Evolutionary conservation across 2,329 filamentous ascomycete species (phyloP), one percentile per base, ranked within the genome.

Genomic region (Fusarium sp.): DNA sequence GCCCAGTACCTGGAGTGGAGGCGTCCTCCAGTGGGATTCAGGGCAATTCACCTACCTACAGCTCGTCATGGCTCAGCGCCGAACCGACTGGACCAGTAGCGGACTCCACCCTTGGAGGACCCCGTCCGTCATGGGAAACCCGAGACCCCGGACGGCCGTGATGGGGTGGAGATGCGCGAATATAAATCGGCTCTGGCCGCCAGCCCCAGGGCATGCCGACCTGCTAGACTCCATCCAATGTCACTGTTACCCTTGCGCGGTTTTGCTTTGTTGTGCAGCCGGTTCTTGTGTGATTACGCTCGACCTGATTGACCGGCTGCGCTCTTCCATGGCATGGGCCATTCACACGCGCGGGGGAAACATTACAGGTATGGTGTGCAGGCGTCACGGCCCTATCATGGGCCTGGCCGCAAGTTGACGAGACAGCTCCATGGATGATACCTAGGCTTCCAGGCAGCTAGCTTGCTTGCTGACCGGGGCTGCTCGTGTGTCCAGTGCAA

Each of bases 141-240:
- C 67, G 57, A 61, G 31, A 65, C 61, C 60, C 68, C 64, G 60
- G 56, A 65, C 40, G 50, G 62, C 71, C 65, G 61, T 74, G 62
- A 74, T 68, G 62, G 66, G 70, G 77, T 78, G 77, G 77, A 70
- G 75, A 73, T 77, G 77, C 76, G 76, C 76, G 77, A 78, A 78
- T 78, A 78, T 78, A 74, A 74, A 67, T 76, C 74, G 76, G 74
- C 73, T 74, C 61, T 68, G 62, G 53, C 57, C 46, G 62, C 64
- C 31, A 58, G 53, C 54, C 42, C 42, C 61, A 58, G 63, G 51
- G 18, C 50, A 58, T 68, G 56, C 62, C 62, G 58, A 63, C 50
- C 56, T 40, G 27, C 67, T 65, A 61, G 49, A 68, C 62, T 70
- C 63, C 65, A 55, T 49, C 50, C 46, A 62, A 57, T 61, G 57